These are phyloP conservation scores for Trichoderma sp. DNA, from an alignment of 2,329 filamentous ascomycete genomes.

Conservation along the genomic window DNA sequence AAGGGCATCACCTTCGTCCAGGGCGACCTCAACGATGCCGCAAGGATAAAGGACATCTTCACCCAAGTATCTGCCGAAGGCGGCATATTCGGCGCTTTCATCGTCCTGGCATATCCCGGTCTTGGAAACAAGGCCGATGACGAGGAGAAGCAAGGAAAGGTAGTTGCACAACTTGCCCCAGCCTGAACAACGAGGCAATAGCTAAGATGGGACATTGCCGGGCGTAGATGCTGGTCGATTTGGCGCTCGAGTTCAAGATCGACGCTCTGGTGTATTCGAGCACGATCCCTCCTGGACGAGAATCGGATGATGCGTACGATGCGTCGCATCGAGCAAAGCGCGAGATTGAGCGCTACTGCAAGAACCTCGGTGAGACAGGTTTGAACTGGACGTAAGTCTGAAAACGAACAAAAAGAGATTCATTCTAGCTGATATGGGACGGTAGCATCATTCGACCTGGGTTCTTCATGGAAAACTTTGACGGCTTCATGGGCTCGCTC, in stretches of 20 bases:
- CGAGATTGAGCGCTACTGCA: slow-evolving; percentile 16
- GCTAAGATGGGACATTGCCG: background rate
- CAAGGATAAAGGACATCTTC: slow-evolving; percentile 9
- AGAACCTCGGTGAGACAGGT: slow-evolving; percentile 8
- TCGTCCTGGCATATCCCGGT: slow-evolving; percentile 19
- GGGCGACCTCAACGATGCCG: slow-evolving; percentile 17
- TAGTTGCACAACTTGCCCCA: background rate
- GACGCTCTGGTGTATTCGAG: slow-evolving; percentile 21
- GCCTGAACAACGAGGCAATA: background rate
- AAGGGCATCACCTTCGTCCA: slow-evolving; percentile 6
- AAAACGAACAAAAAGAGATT: background rate
- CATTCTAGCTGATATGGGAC: background rate
- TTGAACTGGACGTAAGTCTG: slow-evolving; percentile 22
- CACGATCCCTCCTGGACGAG: slow-evolving; percentile 13
- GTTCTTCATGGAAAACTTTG: slow-evolving; percentile 28
- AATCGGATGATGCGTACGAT: background rate
- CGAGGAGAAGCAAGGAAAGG: slow-evolving; percentile 24
- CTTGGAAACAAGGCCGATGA: slow-evolving; percentile 24
- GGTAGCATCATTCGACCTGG: slow-evolving; percentile 17
- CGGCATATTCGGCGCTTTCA: slow-evolving; percentile 17
- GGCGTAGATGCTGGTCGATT: slow-evolving; percentile 14
- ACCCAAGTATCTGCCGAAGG: slow-evolving; percentile 3
- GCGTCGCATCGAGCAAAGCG: slow-evolving; percentile 16
- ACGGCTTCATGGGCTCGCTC: slow-evolving; percentile 17
- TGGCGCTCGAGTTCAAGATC: slow-evolving; percentile 17